A percentile compares a stretch with the other conserved stretches of the same genome.
Evolutionary conservation across 495 filamentous ascomycete genomes (phyloP).

Genomic region (Tricharina praecox): DNA sequence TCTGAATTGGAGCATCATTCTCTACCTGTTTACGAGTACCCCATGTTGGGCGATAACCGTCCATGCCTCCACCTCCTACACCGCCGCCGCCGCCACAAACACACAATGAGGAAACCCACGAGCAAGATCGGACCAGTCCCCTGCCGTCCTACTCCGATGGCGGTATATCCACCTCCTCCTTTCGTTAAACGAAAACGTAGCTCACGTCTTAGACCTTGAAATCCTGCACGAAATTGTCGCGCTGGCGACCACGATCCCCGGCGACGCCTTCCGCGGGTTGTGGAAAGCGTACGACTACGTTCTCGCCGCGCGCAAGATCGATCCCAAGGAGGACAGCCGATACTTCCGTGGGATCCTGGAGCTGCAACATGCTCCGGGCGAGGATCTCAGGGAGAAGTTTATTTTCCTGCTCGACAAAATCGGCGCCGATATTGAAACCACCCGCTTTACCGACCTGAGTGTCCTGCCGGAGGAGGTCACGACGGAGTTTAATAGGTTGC

Average conservation of each 20-base stretch:
- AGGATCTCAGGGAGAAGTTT: slow-evolving; percentile 20
- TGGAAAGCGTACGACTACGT: slow-evolving; percentile 26
- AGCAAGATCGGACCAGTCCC: neutral
- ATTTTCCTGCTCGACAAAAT: slow-evolving; percentile 15
- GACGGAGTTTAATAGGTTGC: slow-evolving; percentile 14
- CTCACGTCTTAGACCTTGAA: slow-evolving; percentile 25
- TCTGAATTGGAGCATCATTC: too few relatives aligned
- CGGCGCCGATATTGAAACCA: slow-evolving; percentile 1
- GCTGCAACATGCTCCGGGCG: slow-evolving; percentile 16
- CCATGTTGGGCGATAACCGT: slow-evolving; percentile 7
- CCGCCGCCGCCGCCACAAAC: too few relatives aligned
- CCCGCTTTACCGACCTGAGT: slow-evolving; percentile 1
- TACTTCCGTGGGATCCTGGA: slow-evolving; percentile 24
- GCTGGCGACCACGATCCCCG: slow-evolving; percentile 20
- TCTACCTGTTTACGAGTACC: slow-evolving; percentile 3
- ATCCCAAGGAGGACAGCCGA: slow-evolving; percentile 19
- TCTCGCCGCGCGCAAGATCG: slow-evolving; percentile 18
- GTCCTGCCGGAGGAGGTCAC: neutral
- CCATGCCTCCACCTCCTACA: slow-evolving; percentile 8
- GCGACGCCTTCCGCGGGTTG: slow-evolving; percentile 15
- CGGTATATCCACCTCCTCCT: too few relatives aligned
- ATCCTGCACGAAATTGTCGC: slow-evolving; percentile 26
- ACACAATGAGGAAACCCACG: slow-evolving; percentile 3
- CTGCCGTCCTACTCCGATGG: neutral
- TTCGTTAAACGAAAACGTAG: too few relatives aligned